Percentiles rank a stretch among this genome's conserved stretches.
phyloP scores from a whole-genome alignment of 2,329 filamentous ascomycete genomes.

The Onygenales sp. region DNA sequence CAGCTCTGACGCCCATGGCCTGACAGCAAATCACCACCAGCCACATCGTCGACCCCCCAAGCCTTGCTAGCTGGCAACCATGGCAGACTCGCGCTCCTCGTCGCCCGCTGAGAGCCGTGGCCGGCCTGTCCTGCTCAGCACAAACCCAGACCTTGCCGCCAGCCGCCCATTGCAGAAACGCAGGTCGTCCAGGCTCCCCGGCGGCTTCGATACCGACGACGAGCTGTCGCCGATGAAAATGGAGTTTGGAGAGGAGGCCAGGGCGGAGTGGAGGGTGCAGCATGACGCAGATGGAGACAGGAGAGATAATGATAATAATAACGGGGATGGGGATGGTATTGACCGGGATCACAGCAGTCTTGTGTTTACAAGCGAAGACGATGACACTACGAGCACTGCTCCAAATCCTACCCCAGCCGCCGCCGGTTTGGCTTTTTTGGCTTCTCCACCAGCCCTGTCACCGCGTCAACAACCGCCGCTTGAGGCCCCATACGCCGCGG shows the following conservation, averaged over 20 bases:
- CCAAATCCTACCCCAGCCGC: no score
- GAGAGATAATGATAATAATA: neutral
- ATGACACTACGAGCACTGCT: no score
- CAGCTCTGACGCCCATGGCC: neutral
- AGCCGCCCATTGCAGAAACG: neutral
- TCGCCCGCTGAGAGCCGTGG: neutral
- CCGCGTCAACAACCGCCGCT: neutral
- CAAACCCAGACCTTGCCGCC: neutral
- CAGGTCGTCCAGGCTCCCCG: neutral
- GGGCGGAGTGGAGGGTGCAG: neutral
- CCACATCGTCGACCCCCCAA: neutral
- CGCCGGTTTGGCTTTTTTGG: no score
- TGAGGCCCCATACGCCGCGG: neutral
- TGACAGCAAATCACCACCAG: neutral
- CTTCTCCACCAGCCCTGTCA: neutral
- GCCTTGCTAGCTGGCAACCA: neutral
- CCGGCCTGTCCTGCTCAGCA: neutral
- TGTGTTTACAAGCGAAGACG: no score
- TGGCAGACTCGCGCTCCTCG: neutral
- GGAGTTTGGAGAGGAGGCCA: neutral
- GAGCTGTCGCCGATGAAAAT: constrained; percentile 2
- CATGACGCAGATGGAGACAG: neutral
- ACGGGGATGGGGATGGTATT: neutral
- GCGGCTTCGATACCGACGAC: constrained; percentile 1
- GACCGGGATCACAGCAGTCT: no score